Evolutionary conservation across 2,329 filamentous ascomycete species (phyloP), one percentile per base, ranked within the genome.

Genomic region (Aureobasidium sp.): DNA sequence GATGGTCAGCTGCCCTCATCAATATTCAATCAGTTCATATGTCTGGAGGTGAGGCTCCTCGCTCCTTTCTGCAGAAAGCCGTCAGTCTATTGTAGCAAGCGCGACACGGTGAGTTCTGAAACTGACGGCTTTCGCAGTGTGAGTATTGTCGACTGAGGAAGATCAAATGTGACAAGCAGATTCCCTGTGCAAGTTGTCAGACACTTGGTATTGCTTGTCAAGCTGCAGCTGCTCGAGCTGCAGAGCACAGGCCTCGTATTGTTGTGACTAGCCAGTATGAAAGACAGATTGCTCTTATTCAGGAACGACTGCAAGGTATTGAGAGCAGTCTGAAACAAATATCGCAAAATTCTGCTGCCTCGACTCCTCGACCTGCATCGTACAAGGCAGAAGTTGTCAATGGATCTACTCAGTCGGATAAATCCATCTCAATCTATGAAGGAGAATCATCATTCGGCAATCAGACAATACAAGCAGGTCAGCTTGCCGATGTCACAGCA

Each of bases 131-230:
- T 16, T 36, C 13, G n/a, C 53, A 63, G 59, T 64, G 62, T 48
- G 62, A 64, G 59, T 55, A 64, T 21, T 64, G 62, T 32, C 59
- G 62, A 3, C 59, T 62, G 3, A 48, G 62, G 8, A 64, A 64
- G 59, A 64, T 64, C 45, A 64, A 59, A 39, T 64, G 62, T 44
- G 62, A 64, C 47, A 41, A 61, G 15, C 57, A 62, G 32, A 61
- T 53, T 5, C 62, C 62, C 16, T 64, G 62, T 34, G 53, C 59
- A 4, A 64, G 62, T 37, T 64, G 62, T n/a, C 53, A 45, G 21
- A 57, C 59, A 2, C 52, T 64, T 4, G 59, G 59, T 16, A 64
- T 64, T 42, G 45, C 45, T 11, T 64, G 62, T 60, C 45, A 52
- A 34, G 58, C 45, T 11, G 58, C 58, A 32, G 48, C 29, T 11